Base-by-base conservation (phyloP, 805 yeast genomes). In the Schwanniomyces yamadae region DNA sequence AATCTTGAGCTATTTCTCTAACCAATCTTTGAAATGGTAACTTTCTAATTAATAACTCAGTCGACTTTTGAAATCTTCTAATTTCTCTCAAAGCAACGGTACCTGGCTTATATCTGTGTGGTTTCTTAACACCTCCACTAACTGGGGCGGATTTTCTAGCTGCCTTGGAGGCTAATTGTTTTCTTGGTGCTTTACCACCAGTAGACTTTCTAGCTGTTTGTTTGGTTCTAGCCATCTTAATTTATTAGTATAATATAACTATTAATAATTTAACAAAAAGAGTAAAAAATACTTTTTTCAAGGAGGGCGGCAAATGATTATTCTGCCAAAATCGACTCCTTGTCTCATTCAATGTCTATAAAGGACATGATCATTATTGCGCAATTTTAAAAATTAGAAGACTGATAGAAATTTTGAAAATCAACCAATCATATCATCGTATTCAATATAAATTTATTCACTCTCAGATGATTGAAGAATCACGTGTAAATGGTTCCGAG, bases 71-170 rank as follows among this genome's bases (percentile, higher is more conserved):
- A 77, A 90, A 91, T 78, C 95, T 84, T 78, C 96, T 84, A 63
- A 93, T 87, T 76, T 91, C 98, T 75, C 95, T 83, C 66, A 88
- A 78, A 46, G 97, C 97, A 59, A 84, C 93, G 61, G 93, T 86
- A 81, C 95, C 95, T 73, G 95, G 95, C 85, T 84, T 84, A 77
- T 86, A 87, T 84, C 95, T 85, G 81, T 85, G 95, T 48, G 93
- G 93, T 70, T 84, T 84, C 81, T 84, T 84, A 57, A 85, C 93
- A 82, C 95, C 95, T 65, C 93, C 93, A 45, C 89, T 77, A 37
- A 87, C 76, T 80, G 95, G 95, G 34, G 95, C 95, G 26, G 93
- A 84, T 63, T 84, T 84, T 84, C 95, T 84, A 48, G 95, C 95
- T 56, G 93, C 95, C 75, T 84, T 84, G 43, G 95, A 84, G 48